phyloP scores from a whole-genome alignment of 192 early-diverging fungal genomes.

The Chytriomyces sp. region DNA sequence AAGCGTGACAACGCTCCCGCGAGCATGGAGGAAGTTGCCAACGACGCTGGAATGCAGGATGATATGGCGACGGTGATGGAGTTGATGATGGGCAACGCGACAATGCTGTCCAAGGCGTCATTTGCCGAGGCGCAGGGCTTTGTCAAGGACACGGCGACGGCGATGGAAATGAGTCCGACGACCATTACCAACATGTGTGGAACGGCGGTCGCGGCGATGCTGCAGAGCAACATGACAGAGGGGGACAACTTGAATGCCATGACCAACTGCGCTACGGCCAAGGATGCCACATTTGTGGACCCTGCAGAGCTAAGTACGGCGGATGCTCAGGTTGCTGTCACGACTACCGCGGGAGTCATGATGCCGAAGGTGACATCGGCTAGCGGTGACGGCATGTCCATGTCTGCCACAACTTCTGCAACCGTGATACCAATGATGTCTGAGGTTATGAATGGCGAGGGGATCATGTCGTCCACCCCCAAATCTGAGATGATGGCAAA shows the following conservation, averaged over 20 bases:
- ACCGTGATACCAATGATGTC: no score
- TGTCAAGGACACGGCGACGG: background rate
- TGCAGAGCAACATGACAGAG: background rate
- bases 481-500: no score
- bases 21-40: background rate
- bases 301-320: no score
- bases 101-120: background rate
- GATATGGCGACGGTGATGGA: background rate
- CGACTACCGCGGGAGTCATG: no score
- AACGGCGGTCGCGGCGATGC: background rate
- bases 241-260: background rate
- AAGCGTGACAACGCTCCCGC: background rate
- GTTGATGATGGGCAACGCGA: background rate
- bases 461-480: no score
- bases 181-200: background rate
- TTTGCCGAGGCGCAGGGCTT: background rate
- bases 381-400: no score
- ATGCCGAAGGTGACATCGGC: no score
- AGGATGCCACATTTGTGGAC: background rate
- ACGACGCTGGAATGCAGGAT: background rate
- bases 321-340: no score
- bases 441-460: no score
- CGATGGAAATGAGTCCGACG: background rate
- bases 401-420: no score
- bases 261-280: background rate